These are phyloP conservation scores for Gracilaria vermiculophylla DNA, from an alignment of 23 red algal genomes.

Conservation along the genomic window DNA sequence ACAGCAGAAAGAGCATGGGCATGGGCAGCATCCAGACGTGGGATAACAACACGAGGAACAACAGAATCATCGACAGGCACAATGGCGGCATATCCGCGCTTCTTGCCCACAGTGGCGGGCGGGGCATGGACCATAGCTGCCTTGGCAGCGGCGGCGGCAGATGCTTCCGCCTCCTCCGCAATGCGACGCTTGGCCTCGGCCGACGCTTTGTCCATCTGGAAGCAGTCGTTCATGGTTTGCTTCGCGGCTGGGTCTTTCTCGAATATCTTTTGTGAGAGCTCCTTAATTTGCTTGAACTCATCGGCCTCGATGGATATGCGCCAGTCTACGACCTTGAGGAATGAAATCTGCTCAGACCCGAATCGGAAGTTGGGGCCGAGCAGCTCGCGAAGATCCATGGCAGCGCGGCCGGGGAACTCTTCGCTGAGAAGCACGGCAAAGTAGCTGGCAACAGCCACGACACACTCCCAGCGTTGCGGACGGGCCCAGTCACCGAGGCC, in stretches of 20 bases:
- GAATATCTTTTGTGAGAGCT: constrained; percentile 12
- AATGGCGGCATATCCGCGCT: constrained; percentile 16
- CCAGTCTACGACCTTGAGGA: constrained; percentile 87
- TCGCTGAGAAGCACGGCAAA: constrained; percentile 87
- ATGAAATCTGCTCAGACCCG: constrained; percentile 64
- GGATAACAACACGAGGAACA: constrained; percentile 39
- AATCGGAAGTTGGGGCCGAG: constrained; percentile 86
- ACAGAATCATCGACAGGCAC: constrained; percentile 48
- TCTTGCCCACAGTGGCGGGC: constrained; percentile 13
- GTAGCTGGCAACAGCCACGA: constrained; percentile 85
- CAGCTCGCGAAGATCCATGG: constrained; percentile 86
- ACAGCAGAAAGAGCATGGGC: not conserved
- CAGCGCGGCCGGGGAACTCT: constrained; percentile 90
- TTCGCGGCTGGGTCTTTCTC: not conserved
- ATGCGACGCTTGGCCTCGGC: constrained; percentile 2
- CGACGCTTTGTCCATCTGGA: constrained; percentile 22
- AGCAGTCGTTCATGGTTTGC: constrained; percentile 31
- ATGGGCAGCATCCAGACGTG: constrained; percentile 18
- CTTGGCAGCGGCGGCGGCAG: not conserved
- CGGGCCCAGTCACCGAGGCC: constrained; percentile 51
- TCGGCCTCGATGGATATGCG: constrained; percentile 63
- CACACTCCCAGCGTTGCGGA: constrained; percentile 93
- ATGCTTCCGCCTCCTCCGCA: constrained; percentile 15
- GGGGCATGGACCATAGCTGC: constrained; percentile 1
- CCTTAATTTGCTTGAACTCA: constrained; percentile 65